Evolutionary conservation across 345 rosid genomes (phyloP), one percentile per base, ranked within the genome.

Genomic region (Lumnitzera littorea): DNA sequence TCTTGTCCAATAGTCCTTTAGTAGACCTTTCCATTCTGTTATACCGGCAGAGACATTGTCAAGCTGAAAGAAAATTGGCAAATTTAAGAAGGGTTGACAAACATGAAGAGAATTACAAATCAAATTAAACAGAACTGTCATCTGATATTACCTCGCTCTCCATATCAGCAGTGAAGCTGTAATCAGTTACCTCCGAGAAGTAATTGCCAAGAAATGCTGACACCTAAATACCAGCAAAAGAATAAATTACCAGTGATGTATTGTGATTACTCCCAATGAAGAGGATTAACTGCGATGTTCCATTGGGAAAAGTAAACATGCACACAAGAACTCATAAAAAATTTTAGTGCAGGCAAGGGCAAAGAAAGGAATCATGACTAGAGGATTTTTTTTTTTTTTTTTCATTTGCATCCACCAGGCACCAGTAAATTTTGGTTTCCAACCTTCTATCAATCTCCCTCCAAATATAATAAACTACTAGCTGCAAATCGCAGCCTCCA

Each of bases 11-110:
- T 88, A 94, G 76, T 90, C 96, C 66, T 62, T 70, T 50, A 94
- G 92, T 55, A 94, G 96, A 69, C 96, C 97, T 78, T 94, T 90
- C 99, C 99, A 94, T 71, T 94, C 92, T 59, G 97, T 94, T 75
- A 83, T 63, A 57, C 97, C 99, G 71, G 87, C 84, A 67, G 96
- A 94, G 72, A 94, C 96, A 70, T 94, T 90, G 78, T 94, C 99
- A 43, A 94, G 99, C 99, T 94, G 81, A 60, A 20, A 83, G 62
- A 52, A 43, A 59, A 20, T 70, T 54, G 55, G 57, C 8, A 17
- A 55, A 58, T 52, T 48, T 46, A 54, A 53, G 51, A 52, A 48
- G 54, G 43, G 58, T 51, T n/a, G 27, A 24, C 51, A 31, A 2
- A 14, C 1, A 56, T 23, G 12, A 15, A 62, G 31, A 62, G 24